These are phyloP conservation scores for Sechiopsis laciniata DNA, from an alignment of 306 rosid species.

Conservation along the genomic window DNA sequence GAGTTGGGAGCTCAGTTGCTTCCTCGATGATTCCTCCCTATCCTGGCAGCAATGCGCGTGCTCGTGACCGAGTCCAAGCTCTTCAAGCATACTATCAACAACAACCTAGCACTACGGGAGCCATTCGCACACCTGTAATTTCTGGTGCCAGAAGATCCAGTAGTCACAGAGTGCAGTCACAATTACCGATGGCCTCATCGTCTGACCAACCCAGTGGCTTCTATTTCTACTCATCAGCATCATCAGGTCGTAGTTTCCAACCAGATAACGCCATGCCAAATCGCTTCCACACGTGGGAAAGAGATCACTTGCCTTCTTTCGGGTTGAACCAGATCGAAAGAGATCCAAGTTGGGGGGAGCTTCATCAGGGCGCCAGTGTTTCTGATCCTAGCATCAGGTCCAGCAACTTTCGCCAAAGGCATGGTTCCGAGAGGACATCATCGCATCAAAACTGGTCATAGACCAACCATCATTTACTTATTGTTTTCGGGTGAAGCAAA, in stretches of 20 bases:
- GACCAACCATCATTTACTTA: slow-evolving; percentile 13
- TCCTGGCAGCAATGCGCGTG: slow-evolving; percentile 90
- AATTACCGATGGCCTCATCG: slow-evolving; percentile 48
- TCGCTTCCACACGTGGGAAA: slow-evolving; percentile 65
- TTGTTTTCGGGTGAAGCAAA: slow-evolving; percentile 52
- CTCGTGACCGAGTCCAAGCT: slow-evolving; percentile 89
- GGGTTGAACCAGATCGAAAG: slow-evolving; percentile 60
- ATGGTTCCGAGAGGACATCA: slow-evolving; percentile 65
- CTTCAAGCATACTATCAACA: slow-evolving; percentile 88
- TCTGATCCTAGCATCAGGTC: slow-evolving; percentile 60
- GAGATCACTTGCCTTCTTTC: slow-evolving; percentile 61
- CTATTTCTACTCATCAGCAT: slow-evolving; percentile 57
- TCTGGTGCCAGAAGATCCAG: slow-evolving; percentile 60
- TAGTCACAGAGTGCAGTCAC: slow-evolving; percentile 58
- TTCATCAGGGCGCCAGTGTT: slow-evolving; percentile 64
- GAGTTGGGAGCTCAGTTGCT: slow-evolving; percentile 77
- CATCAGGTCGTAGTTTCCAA: slow-evolving; percentile 64
- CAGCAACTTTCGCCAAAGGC: slow-evolving; percentile 60
- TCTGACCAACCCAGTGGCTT: slow-evolving; percentile 60
- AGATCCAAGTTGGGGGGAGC: slow-evolving; percentile 66
- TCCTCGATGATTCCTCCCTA: slow-evolving; percentile 90
- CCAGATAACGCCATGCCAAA: slow-evolving; percentile 48
- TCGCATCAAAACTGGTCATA: slow-evolving; percentile 45
- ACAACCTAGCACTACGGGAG: slow-evolving; percentile 53
- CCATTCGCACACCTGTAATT: slow-evolving; percentile 50